Base-by-base conservation (phyloP, 208 protist genomes). In the Borovskyia barvae region DNA sequence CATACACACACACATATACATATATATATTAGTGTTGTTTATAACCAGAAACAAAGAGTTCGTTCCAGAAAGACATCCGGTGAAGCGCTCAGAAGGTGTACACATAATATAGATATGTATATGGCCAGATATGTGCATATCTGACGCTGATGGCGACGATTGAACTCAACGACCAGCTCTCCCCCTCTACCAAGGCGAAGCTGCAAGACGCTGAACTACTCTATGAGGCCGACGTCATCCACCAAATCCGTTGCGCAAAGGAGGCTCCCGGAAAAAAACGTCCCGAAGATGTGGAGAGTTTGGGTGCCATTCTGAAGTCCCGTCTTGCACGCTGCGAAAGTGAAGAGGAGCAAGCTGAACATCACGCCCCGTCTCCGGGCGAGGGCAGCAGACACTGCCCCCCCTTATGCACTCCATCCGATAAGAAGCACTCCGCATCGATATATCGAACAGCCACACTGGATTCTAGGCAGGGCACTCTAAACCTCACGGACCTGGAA, bases 131-230 rank as follows among this genome's bases (percentile, higher is more conserved):
- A n/a, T n/a, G n/a, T n/a, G n/a, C n/a, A n/a, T n/a, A n/a, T 2
- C 17, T 28, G 5, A 9, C 4, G 6, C n/a, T 3, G 9, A 70
- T 70, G 63, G 53, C 63, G 5, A 36, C 39, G 4, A 54, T 70
- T 5, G 63, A 70, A 37, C 63, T 53, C 40, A 32, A 32, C 9
- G 63, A 56, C 12, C 30, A 2, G 11, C 37, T 70, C 0, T 70
- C 63, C 2, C 30, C 15, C 48, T 40, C 63, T 15, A 70, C 87
- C 6, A 93, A 91, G 55, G 77, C 83, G 17, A 91, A 87, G 52
- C 45, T 90, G 58, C 87, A 90, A 49, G 75, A 89, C 52, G 68
- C 64, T 19, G 87, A 83, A 15, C 20, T 91, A 3, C 45, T 93
- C 9, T 80, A 75, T 56, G 57, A 87, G 4, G 51, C 64, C 7